These are phyloP conservation scores for Dactylellina parvicollis DNA, from an alignment of 2,329 filamentous ascomycete genomes.

Conservation along the genomic window DNA sequence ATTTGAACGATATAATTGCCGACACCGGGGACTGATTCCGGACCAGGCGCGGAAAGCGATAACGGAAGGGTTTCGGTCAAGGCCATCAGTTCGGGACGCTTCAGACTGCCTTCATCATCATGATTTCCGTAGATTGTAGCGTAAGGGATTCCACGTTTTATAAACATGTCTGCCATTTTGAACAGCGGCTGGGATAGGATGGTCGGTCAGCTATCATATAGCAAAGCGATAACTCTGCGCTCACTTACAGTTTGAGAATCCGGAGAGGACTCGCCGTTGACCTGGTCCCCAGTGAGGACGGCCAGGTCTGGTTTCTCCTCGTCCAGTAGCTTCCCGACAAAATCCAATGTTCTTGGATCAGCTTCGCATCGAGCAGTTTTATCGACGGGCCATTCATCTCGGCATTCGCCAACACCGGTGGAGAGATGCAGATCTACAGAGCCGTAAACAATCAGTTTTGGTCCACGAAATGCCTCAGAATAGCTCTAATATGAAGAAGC, in stretches of 20 bases:
- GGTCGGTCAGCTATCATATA: not conserved
- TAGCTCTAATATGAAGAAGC: not conserved
- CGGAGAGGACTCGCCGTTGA: conserved; percentile 91
- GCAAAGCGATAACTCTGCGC: not conserved
- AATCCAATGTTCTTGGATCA: conserved; percentile 89
- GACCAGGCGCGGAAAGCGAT: conserved; percentile 85
- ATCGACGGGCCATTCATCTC: conserved; percentile 77
- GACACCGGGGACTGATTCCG: conserved; percentile 78
- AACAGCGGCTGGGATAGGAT: conserved; percentile 75
- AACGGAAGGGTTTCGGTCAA: conserved; percentile 87
- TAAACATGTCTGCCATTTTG: conserved; percentile 86
- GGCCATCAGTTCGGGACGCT: conserved; percentile 81
- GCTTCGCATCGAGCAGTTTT: conserved; percentile 77
- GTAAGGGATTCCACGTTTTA: conserved; percentile 88
- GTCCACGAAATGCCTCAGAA: not conserved
- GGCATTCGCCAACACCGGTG: conserved; percentile 84
- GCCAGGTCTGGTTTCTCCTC: conserved; percentile 94
- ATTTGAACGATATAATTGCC: conserved; percentile 96
- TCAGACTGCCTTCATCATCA: conserved; percentile 87
- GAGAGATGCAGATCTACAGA: conserved; percentile 81
- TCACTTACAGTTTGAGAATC: conserved; percentile 81
- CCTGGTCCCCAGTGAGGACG: conserved; percentile 89
- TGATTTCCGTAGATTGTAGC: conserved; percentile 97
- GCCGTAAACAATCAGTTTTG: not conserved
- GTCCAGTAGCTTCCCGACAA: conserved; percentile 82